Evolutionary conservation across 768 basidiomycete genomes (phyloP).

Genomic region (Boletus rubroflammeus): DNA sequence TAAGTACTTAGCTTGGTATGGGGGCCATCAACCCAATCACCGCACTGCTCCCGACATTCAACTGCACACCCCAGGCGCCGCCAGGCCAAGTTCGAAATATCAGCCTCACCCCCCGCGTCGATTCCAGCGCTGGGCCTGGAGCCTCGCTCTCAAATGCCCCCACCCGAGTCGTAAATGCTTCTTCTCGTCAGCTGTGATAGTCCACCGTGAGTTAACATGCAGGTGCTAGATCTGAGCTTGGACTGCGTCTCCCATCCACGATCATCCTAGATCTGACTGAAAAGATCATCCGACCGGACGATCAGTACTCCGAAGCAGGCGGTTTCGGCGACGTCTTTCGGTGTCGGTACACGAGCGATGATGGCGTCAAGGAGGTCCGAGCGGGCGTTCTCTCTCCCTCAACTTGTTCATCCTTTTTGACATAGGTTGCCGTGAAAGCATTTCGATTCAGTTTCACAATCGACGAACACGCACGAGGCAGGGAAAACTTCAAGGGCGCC

Average conservation of each 20-base stretch:
- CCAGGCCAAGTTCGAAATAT: background rate
- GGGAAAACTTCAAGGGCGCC: background rate
- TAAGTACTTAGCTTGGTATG: no score
- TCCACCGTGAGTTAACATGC: background rate
- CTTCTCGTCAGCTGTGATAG: no score
- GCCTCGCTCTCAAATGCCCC: background rate
- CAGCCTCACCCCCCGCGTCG: background rate
- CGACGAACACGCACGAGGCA: background rate
- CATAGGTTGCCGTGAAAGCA: slow-evolving; percentile 7
- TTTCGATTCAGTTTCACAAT: slow-evolving; percentile 7
- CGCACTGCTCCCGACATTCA: background rate
- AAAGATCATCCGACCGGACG: background rate
- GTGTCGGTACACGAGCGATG: background rate
- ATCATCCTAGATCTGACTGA: background rate
- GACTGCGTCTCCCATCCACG: background rate
- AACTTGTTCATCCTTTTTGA: background rate
- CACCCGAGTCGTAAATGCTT: background rate
- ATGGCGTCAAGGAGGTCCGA: slow-evolving; percentile 1
- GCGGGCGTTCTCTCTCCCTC: background rate
- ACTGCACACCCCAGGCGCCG: background rate
- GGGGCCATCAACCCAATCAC: no score
- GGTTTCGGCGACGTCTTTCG: slow-evolving; percentile 8
- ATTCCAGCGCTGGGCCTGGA: background rate
- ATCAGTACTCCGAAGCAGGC: slow-evolving; percentile 1
- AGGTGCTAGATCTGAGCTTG: background rate